Percentiles rank a stretch among this genome's conserved stretches.
Evolutionary conservation across 2,329 filamentous ascomycete genomes (phyloP).

Genomic region (Helicocarpus griseus): DNA sequence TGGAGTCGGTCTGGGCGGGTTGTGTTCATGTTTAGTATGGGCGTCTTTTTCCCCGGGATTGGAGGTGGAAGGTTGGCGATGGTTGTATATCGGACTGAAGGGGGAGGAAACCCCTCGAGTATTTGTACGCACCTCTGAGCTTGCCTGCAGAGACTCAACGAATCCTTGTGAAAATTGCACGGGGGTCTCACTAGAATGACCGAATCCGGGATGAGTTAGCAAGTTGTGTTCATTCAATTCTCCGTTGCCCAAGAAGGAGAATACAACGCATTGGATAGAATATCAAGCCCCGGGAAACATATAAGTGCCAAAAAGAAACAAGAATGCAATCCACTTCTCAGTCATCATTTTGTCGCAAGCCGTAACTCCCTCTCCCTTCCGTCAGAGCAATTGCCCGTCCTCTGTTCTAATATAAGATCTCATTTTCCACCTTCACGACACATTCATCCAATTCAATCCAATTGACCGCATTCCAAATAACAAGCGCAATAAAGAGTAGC

Average conservation of each 20-base stretch:
- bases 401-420: not conserved
- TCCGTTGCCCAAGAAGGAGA: not conserved
- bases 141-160: constrained; percentile 72
- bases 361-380: not conserved
- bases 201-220: constrained; percentile 21
- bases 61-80: not conserved
- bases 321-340: not conserved
- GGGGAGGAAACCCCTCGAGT: constrained; percentile 2
- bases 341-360: not conserved
- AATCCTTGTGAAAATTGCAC: constrained; percentile 70
- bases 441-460: not conserved
- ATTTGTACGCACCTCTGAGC: constrained; percentile 59
- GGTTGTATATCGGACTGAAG: not conserved
- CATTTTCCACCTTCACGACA: not conserved
- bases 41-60: not conserved
- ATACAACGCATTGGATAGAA: not conserved
- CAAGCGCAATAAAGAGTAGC: not conserved
- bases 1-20: constrained; percentile 69
- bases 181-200: constrained; percentile 46
- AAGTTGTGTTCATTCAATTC: constrained; percentile 7
- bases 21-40: not conserved
- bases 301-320: not conserved
- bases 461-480: too few relatives aligned
- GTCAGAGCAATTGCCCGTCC: not conserved
- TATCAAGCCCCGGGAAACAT: not conserved